phyloP scores from a whole-genome alignment of 108 stramenopile genomes.

The Pseudonitzschia pungens region DNA sequence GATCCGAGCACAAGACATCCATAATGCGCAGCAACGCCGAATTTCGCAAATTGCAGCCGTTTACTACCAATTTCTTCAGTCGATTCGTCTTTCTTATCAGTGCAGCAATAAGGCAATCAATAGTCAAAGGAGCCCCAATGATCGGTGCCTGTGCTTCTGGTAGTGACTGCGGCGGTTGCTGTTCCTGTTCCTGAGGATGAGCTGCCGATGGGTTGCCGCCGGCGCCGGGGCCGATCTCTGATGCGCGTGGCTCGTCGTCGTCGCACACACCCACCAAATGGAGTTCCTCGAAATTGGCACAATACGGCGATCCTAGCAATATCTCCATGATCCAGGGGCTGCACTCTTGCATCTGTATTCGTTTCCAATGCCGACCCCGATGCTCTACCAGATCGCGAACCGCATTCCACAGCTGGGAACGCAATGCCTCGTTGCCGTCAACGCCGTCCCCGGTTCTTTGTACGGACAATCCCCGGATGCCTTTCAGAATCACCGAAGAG shows the following conservation, averaged over 20 bases:
- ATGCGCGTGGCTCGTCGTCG: neutral
- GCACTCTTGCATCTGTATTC: neutral
- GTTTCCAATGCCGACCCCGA: neutral
- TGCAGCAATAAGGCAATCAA: neutral
- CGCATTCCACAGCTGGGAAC: neutral
- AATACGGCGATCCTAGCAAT: neutral
- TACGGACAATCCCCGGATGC: neutral
- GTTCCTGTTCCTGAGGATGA: too few species aligned
- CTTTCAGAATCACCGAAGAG: neutral
- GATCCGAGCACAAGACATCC: neutral
- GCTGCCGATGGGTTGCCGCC: neutral
- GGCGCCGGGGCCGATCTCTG: too few species aligned
- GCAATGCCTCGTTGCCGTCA: too few species aligned
- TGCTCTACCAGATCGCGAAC: neutral
- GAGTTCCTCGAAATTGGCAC: conserved; percentile 4
- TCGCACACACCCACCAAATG: neutral
- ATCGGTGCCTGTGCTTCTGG: too few species aligned
- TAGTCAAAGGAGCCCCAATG: neutral
- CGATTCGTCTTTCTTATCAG: conserved; percentile 1
- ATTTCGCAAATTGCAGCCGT: neutral
- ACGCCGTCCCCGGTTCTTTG: too few species aligned
- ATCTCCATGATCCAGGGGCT: neutral
- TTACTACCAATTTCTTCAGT: neutral
- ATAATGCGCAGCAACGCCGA: conserved; percentile 5
- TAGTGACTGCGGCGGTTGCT: neutral